Evolutionary conservation across 1,139 yeast genomes (phyloP).

Genomic region (Debaryomyces udenii): DNA sequence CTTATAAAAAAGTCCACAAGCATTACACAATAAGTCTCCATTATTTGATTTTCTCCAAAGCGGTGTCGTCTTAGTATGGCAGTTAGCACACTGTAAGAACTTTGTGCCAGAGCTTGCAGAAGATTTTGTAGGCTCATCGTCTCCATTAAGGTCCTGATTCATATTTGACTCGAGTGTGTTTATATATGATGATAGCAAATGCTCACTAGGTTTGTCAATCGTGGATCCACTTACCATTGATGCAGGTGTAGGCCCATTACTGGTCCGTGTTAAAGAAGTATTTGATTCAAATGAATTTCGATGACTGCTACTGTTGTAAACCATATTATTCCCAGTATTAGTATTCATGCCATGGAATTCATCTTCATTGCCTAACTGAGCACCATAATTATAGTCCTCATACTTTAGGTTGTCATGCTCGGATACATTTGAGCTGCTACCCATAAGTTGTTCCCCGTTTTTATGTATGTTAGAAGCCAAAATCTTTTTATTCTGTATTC

Average conservation of each 20-base stretch:
- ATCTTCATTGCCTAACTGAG: slow-evolving; percentile 40
- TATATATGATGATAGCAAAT: slow-evolving; percentile 44
- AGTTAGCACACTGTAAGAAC: slow-evolving; percentile 45
- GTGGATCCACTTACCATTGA: slow-evolving; percentile 4
- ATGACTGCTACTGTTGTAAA: slow-evolving; percentile 6
- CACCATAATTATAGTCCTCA: slow-evolving; percentile 49
- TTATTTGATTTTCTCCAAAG: slow-evolving; percentile 50
- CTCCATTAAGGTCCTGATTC: slow-evolving; percentile 27
- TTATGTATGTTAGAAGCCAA: slow-evolving; percentile 15
- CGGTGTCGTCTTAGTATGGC: slow-evolving; percentile 51
- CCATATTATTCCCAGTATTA: slow-evolving; percentile 8
- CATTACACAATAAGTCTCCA: slow-evolving; percentile 50
- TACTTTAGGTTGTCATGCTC: slow-evolving; percentile 49
- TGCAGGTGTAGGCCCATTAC: neutral
- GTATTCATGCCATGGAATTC: slow-evolving; percentile 11
- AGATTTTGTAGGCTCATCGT: slow-evolving; percentile 4
- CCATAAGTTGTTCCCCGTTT: slow-evolving; percentile 3
- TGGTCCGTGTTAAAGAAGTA: slow-evolving; percentile 17
- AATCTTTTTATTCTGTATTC: slow-evolving; percentile 45
- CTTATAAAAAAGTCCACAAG: slow-evolving; percentile 51
- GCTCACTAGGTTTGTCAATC: slow-evolving; percentile 17
- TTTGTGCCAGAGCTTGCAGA: slow-evolving; percentile 20
- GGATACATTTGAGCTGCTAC: slow-evolving; percentile 23
- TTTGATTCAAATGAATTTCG: slow-evolving; percentile 18
- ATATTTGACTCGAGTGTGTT: slow-evolving; percentile 42